Base-by-base conservation (phyloP, 2,329 filamentous ascomycete genomes). In the Pestalotiopsis fici region DNA sequence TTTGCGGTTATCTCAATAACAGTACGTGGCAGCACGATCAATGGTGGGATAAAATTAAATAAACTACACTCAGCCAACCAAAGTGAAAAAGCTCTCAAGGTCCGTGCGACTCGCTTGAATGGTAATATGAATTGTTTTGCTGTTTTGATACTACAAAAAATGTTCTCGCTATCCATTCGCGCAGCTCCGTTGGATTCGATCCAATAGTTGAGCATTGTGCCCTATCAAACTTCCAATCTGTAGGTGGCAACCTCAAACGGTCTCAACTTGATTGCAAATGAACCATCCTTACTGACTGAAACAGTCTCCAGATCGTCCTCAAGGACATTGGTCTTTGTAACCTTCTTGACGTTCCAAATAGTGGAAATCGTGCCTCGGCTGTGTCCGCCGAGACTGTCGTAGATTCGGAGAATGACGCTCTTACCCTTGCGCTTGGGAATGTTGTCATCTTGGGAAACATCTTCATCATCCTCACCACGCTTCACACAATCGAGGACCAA, bases 401-500 rank as follows among this genome's bases (percentile, higher is more conserved):
- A 99, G 23, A 98, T 85, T 1, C 96, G 87, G 67, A 98, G 72
- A 68, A 99, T 91, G 59, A 98, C 86, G 77, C 93, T 97, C 78
- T 88, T 88, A 0, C 93, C 94, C 72, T 88, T 87, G 67, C 92
- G 88, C 83, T 83, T 3, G 88, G 86, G 37, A 95, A 80, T 43
- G 37, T 65, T 50, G 87, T 87, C 25, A 88, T 84, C 86, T 18
- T 85, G 80, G 57, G 86, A 88, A 56, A 94, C 87, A 72, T 94
- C 93, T 74, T 91, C 90, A 71, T 95, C 93, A 73, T 95, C 93
- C 76, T 95, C 93, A n/a, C 93, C 96, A 67, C 96, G 91, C 86
- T 99, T 99, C 78, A 99, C 87, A 0, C 91, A 91, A 77, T 99
- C 96, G 0, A 99, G 83, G 3, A 99, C 84, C 23, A 99, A 83